Conservation (phyloP, 164 flowering plant species). For the Magnolia changhungtana region DNA sequence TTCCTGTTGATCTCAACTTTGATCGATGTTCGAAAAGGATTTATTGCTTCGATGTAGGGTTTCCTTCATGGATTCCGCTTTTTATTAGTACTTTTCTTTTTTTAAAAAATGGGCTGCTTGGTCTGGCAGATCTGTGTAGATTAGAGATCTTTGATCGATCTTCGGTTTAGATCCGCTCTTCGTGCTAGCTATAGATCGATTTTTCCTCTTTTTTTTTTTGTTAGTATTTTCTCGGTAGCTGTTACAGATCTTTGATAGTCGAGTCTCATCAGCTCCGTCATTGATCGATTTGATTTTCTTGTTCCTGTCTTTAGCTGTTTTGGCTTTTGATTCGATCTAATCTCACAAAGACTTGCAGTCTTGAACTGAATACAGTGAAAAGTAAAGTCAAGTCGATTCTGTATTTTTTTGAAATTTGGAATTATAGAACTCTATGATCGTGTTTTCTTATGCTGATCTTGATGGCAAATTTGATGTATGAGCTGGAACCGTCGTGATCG, state of each 20-base stretch:
- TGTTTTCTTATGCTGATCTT: background rate
- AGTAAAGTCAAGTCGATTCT: no score
- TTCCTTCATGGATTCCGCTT: background rate
- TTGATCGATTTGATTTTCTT: background rate
- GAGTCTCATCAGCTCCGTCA: background rate
- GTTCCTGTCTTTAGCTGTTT: background rate
- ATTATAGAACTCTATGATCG: background rate
- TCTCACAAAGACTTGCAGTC: background rate
- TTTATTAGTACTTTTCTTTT: background rate
- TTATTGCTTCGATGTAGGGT: background rate
- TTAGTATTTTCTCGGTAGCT: background rate
- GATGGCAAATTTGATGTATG: background rate
- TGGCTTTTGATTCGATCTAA: background rate
- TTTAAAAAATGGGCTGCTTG: background rate
- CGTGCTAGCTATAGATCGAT: no score
- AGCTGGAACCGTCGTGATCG: background rate
- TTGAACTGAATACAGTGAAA: no score
- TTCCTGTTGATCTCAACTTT: background rate
- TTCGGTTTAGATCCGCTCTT: background rate
- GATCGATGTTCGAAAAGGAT: background rate
- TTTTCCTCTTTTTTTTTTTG: background rate
- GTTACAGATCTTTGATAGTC: background rate
- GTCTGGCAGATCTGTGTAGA: no score
- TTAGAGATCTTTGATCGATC: background rate
- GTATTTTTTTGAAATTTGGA: no score